phyloP scores from a whole-genome alignment of 1,284 basidiomycete genomes.

The Rhodotorula mucilaginosa region DNA sequence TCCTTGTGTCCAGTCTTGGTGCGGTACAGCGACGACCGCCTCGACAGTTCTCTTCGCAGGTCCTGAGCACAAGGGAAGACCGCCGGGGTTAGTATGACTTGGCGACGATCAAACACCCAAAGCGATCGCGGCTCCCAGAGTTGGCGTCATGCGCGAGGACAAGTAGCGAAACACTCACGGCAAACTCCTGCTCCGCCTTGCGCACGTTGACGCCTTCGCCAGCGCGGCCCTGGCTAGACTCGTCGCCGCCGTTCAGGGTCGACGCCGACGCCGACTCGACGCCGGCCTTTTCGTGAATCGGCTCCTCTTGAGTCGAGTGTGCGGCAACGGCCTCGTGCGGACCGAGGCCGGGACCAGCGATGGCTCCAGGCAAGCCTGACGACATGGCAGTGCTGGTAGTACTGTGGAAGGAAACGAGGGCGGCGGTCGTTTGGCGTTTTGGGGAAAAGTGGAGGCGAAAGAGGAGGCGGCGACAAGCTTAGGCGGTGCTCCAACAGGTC shows the following conservation, averaged over 20 bases:
- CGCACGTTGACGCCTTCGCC: neutral
- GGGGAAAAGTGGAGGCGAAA: too few relatives aligned
- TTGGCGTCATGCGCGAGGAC: too few relatives aligned
- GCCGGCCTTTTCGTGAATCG: neutral
- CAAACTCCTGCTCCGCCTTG: neutral
- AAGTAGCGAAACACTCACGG: neutral
- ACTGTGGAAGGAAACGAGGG: too few relatives aligned
- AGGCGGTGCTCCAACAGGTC: too few relatives aligned
- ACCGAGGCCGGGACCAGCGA: neutral
- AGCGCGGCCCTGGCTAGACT: neutral
- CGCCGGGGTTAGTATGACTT: constrained; percentile 28
- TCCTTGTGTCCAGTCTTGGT: constrained; percentile 38
- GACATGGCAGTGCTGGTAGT: neutral
- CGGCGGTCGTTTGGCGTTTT: too few relatives aligned
- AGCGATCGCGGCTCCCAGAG: neutral
- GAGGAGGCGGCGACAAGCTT: too few relatives aligned
- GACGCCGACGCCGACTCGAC: neutral
- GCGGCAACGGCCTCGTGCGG: neutral
- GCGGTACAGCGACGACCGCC: constrained; percentile 32
- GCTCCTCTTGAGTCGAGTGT: neutral
- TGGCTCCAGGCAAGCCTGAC: neutral
- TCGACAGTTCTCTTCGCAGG: constrained; percentile 22
- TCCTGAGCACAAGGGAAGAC: constrained; percentile 7
- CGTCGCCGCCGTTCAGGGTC: neutral
- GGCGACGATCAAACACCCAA: neutral